Percentiles rank a stretch among this genome's conserved stretches.
These are phyloP conservation scores for Ophiocordyceps sinensis DNA, from an alignment of 2,329 filamentous ascomycete genomes.

Conservation along the genomic window DNA sequence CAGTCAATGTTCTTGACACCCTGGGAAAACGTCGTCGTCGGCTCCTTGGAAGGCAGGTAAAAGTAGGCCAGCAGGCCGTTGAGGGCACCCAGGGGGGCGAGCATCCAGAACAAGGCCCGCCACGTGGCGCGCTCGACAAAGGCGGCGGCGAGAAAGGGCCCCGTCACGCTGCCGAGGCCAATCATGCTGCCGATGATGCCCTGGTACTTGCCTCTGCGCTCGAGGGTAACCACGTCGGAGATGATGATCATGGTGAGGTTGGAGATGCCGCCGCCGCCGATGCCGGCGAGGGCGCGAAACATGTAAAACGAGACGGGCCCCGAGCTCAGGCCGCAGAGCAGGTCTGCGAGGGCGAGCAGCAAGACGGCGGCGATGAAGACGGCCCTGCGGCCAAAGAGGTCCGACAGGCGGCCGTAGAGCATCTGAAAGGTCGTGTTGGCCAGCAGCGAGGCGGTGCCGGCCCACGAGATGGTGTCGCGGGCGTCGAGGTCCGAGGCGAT, in stretches of 20 bases:
- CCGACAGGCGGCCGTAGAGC: constrained; percentile 46
- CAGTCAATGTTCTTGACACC: constrained; percentile 44
- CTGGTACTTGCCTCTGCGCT: constrained; percentile 42
- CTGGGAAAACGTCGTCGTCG: constrained; percentile 27
- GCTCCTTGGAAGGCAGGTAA: constrained; percentile 36
- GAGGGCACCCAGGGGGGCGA: constrained; percentile 33
- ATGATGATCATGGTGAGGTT: constrained; percentile 48
- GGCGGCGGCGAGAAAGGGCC: constrained; percentile 27
- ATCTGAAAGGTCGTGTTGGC: constrained; percentile 50
- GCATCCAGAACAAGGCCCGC: constrained; percentile 28
- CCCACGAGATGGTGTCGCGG: constrained; percentile 39
- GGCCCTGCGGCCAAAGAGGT: constrained; percentile 45
- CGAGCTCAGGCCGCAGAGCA: constrained; percentile 42
- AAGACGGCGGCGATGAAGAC: constrained; percentile 38
- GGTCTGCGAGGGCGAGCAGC: constrained; percentile 38
- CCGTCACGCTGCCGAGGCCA: constrained; percentile 25
- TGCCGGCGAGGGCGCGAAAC: constrained; percentile 43
- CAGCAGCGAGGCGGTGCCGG: constrained; percentile 36
- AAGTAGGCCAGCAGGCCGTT: constrained; percentile 29
- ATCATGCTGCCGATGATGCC: constrained; percentile 25
- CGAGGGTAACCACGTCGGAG: constrained; percentile 42
- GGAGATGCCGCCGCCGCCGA: constrained; percentile 47
- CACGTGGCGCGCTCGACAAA: constrained; percentile 23
- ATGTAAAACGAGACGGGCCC: constrained; percentile 44
- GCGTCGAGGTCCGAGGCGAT: constrained; percentile 31